Conservation (phyloP, 352 stramenopile genomes). For the Peronospora farinosa region DNA sequence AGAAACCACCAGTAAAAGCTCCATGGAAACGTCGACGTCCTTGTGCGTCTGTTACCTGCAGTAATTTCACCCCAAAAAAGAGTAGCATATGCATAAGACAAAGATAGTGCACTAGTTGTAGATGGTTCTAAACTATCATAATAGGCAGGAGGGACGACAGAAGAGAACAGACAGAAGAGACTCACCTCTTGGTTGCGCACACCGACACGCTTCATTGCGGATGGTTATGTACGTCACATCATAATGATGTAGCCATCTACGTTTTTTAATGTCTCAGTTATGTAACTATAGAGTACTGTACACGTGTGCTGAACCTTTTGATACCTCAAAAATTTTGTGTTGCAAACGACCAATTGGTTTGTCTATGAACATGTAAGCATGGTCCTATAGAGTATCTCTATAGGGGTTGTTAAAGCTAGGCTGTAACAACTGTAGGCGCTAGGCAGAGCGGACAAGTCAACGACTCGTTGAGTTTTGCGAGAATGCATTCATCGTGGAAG, state of each 20-base stretch:
- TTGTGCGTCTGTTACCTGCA: constrained; percentile 63
- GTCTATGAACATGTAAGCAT: constrained; percentile 18
- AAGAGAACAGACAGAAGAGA: constrained; percentile 7
- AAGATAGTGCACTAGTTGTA: neutral
- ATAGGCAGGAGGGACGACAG: neutral
- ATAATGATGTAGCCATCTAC: neutral
- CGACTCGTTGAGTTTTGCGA: constrained; percentile 71
- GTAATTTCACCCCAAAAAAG: neutral
- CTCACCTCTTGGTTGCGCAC: constrained; percentile 58
- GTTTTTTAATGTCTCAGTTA: too few relatives aligned
- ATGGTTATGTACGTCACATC: neutral
- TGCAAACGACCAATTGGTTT: constrained; percentile 10
- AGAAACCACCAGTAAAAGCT: constrained; percentile 92
- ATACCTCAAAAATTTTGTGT: neutral
- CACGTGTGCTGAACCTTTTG: too few relatives aligned
- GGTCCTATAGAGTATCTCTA: constrained; percentile 1
- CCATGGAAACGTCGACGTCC: constrained; percentile 86
- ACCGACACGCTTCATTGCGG: constrained; percentile 40
- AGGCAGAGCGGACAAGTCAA: constrained; percentile 43
- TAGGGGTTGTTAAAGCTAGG: constrained; percentile 6
- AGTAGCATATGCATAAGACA: neutral
- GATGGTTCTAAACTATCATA: neutral
- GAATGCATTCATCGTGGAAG: constrained; percentile 85
- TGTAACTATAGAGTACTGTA: too few relatives aligned
- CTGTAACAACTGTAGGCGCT: constrained; percentile 12